A percentile compares a stretch with the other conserved stretches of the same genome.
Evolutionary conservation across 257 asterid genomes (phyloP).

Genomic region (Forsythia suspensa): DNA sequence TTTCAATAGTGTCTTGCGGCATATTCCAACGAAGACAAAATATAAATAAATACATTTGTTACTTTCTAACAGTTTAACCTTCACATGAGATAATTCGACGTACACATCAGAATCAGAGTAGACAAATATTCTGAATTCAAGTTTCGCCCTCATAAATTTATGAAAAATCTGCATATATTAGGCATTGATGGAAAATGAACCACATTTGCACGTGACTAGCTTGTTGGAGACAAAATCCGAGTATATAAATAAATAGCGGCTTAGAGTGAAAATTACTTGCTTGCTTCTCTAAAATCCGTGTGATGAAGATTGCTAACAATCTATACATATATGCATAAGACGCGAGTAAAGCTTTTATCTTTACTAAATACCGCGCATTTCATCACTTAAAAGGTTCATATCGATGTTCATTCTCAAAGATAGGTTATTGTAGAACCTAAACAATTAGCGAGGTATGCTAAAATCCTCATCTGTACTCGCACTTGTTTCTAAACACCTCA

Average conservation of each 20-base stretch:
- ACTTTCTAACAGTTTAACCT: not conserved
- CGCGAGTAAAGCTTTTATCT: no score
- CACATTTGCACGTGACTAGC: no score
- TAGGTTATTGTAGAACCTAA: not conserved
- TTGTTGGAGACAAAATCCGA: no score
- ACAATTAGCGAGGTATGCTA: not conserved
- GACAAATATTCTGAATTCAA: not conserved
- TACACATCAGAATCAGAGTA: not conserved
- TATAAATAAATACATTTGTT: not conserved
- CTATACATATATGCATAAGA: not conserved
- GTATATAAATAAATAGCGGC: no score
- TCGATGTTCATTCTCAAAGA: not conserved
- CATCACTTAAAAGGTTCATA: not conserved
- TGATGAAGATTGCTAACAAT: not conserved
- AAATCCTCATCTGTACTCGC: slow-evolving; percentile 30
- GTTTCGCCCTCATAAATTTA: not conserved
- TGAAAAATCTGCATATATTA: not conserved
- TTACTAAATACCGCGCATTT: no score
- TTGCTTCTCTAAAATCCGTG: not conserved
- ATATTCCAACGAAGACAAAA: not conserved
- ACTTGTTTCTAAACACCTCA: slow-evolving; percentile 63
- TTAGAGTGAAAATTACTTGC: not conserved
- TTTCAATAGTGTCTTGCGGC: not conserved
- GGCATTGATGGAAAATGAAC: no score
- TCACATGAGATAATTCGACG: no score